Evolutionary conservation across 2,329 filamentous ascomycete species (phyloP).

Genomic region (Chalaropsis ovoidea): DNA sequence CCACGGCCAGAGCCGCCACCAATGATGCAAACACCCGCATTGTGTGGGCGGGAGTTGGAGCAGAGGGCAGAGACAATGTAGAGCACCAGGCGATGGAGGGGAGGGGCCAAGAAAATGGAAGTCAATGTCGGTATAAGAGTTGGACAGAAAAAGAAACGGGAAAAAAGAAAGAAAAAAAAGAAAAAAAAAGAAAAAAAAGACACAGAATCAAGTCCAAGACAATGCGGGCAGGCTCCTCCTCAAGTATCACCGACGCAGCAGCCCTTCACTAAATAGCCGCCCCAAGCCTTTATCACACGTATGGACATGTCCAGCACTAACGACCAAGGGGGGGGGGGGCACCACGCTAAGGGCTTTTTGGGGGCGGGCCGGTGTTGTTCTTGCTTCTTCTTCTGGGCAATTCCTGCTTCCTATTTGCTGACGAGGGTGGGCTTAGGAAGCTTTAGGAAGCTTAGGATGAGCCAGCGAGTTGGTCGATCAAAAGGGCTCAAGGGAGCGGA

Average conservation of each 20-base stretch:
- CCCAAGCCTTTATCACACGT: no score
- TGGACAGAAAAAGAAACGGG: no score
- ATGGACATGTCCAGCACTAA: background rate
- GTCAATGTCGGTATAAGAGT: no score
- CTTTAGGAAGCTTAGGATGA: background rate
- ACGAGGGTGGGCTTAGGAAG: background rate
- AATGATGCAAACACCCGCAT: conserved; percentile 6
- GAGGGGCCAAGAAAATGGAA: background rate
- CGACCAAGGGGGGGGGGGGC: background rate
- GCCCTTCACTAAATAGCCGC: no score
- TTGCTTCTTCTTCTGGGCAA: background rate
- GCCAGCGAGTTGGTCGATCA: background rate
- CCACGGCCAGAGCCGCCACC: background rate
- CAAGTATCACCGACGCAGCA: no score
- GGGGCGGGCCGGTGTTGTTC: background rate
- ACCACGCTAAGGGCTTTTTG: conserved; percentile 2
- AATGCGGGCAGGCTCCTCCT: background rate
- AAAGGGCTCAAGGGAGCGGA: conserved; percentile 4
- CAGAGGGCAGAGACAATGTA: background rate
- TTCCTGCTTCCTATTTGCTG: conserved; percentile 5
- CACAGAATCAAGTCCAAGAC: background rate
- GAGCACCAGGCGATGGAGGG: no score
- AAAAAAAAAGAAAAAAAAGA: background rate
- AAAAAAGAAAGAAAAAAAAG: background rate
- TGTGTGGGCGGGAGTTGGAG: background rate